Conservation (phyloP, 306 rosid genomes). For the Chamaecrista fasciculata region DNA sequence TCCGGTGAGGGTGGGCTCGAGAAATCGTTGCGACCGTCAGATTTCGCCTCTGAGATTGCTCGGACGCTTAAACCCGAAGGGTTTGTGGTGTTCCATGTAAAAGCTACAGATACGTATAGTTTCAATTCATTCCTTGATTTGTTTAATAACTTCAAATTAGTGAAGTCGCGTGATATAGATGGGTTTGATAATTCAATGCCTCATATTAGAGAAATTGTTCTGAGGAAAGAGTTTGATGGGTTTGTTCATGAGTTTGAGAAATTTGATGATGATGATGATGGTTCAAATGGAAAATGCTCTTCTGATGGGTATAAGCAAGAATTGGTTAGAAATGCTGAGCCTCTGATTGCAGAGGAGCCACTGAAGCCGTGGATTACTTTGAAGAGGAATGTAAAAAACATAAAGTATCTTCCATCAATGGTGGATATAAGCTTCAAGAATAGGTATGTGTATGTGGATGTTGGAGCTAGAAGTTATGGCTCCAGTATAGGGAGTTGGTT, state of each 20-base stretch:
- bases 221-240: conserved; percentile 54
- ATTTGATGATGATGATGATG: conserved; percentile 28
- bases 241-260: conserved; percentile 23
- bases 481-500: conserved; percentile 98
- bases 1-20: conserved; percentile 61
- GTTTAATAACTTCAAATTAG: conserved; percentile 66
- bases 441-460: conserved; percentile 86
- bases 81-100: conserved; percentile 76
- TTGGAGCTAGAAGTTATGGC: conserved; percentile 94
- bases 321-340: conserved; percentile 70
- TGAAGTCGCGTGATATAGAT: conserved; percentile 61
- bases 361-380: conserved; percentile 90
- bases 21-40: conserved; percentile 45
- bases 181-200: conserved; percentile 68
- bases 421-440: conserved; percentile 83
- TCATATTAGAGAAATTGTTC: conserved; percentile 63
- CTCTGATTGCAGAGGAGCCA: conserved; percentile 71
- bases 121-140: conserved; percentile 84
- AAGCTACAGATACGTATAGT: conserved; percentile 80
- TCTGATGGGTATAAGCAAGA: conserved; percentile 72
- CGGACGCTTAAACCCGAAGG: conserved; percentile 84
- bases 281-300: conserved; percentile 53
- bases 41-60: conserved; percentile 66
- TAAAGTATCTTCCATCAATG: conserved; percentile 76
- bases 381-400: conserved; percentile 73